phyloP scores from a whole-genome alignment of 2,329 filamentous ascomycete species.

The Fusarium goolgardi region DNA sequence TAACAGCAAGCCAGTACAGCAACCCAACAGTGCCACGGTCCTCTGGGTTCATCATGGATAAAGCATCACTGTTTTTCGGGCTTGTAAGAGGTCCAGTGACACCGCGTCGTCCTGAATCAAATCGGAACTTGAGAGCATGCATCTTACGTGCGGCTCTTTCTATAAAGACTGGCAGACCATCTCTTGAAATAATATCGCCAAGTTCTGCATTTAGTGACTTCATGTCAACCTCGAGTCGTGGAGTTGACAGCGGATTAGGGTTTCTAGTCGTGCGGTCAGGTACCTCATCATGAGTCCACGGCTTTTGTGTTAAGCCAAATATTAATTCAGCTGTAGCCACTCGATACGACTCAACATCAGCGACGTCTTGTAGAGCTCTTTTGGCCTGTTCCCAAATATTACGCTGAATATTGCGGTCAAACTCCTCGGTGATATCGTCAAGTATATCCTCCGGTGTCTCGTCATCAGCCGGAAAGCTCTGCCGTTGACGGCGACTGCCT shows the following conservation, averaged over 20 bases:
- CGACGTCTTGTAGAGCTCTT: slow-evolving; percentile 50
- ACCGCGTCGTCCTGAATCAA: slow-evolving; percentile 35
- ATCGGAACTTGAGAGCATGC: slow-evolving; percentile 45
- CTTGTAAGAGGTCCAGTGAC: slow-evolving; percentile 12
- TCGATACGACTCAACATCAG: slow-evolving; percentile 53
- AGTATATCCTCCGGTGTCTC: slow-evolving; percentile 35
- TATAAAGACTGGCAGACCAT: slow-evolving; percentile 40
- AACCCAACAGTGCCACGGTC: slow-evolving; percentile 61
- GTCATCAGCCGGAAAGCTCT: slow-evolving; percentile 32
- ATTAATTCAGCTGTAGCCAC: slow-evolving; percentile 55
- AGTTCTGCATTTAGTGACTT: slow-evolving; percentile 28
- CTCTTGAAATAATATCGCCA: slow-evolving; percentile 38
- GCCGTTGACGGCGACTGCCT: slow-evolving; percentile 45
- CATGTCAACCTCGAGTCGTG: slow-evolving; percentile 21
- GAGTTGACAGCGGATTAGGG: neutral
- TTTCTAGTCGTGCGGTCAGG: neutral
- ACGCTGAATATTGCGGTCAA: slow-evolving; percentile 52
- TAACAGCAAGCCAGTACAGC: slow-evolving; percentile 68
- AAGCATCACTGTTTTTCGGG: neutral
- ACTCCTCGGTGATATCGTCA: slow-evolving; percentile 48
- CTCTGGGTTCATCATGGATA: slow-evolving; percentile 20
- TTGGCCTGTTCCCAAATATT: slow-evolving; percentile 54
- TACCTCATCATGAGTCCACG: slow-evolving; percentile 38
- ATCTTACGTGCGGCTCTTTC: slow-evolving; percentile 45
- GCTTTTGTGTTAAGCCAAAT: slow-evolving; percentile 53